Percentiles rank a stretch among this genome's conserved stretches.
Conservation (phyloP, 1,284 basidiomycete genomes). For the Sporisorium reilianum region DNA sequence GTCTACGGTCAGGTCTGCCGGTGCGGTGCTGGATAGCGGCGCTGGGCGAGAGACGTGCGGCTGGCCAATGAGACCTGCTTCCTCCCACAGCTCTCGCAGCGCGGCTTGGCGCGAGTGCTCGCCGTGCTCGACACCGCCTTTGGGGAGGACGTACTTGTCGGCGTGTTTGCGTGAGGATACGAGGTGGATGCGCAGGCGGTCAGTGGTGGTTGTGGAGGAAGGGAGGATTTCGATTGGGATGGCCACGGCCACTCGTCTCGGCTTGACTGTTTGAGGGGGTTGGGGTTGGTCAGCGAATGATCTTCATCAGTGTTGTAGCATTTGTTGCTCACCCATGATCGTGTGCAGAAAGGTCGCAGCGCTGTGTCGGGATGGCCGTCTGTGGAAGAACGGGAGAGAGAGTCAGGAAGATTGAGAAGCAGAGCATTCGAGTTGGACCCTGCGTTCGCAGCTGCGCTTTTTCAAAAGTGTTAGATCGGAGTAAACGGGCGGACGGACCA, state of each 20-base stretch:
- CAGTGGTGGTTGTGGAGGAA: not conserved
- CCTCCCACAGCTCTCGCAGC: constrained; percentile 62
- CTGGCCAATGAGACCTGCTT: constrained; percentile 40
- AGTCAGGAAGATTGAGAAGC: not conserved
- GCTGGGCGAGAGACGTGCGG: not conserved
- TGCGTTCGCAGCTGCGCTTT: constrained; percentile 2
- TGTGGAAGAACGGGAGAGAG: not conserved
- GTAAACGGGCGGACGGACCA: constrained; percentile 7
- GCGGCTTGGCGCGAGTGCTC: constrained; percentile 57
- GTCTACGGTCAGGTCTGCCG: constrained; percentile 7
- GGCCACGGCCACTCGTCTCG: constrained; percentile 53
- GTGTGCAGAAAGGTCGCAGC: not conserved
- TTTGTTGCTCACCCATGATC: constrained; percentile 1
- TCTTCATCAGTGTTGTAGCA: no score
- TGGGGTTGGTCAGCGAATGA: not conserved
- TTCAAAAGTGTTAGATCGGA: constrained; percentile 2
- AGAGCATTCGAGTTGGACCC: constrained; percentile 10
- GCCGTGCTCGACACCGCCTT: constrained; percentile 63
- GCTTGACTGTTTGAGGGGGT: constrained; percentile 10
- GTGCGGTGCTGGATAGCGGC: constrained; percentile 12
- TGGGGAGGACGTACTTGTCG: constrained; percentile 58
- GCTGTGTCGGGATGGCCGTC: not conserved
- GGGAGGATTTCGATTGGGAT: constrained; percentile 32
- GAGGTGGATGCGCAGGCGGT: constrained; percentile 43
- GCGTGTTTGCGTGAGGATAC: constrained; percentile 64